phyloP scores from a whole-genome alignment of 129 eudicot species.

The Dittrichia graveolens region DNA sequence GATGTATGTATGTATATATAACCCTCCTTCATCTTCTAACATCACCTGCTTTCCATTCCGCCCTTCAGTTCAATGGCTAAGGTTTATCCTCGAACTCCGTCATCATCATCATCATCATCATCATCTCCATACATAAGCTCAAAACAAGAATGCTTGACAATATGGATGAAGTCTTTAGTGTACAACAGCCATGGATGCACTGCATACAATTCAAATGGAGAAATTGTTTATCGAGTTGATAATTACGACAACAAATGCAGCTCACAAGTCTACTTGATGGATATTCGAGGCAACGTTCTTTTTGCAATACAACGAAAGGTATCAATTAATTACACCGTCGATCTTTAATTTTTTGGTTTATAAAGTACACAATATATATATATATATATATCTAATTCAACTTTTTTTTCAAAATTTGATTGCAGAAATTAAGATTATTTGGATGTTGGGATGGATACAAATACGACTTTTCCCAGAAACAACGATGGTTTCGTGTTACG shows the following conservation, averaged over 20 bases:
- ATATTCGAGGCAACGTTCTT: constrained; percentile 60
- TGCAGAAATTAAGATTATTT: constrained; percentile 51
- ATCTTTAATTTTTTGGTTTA: background rate
- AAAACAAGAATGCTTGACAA: constrained; percentile 46
- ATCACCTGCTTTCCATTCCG: constrained; percentile 19
- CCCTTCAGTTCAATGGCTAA: constrained; percentile 39
- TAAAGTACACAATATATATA: background rate
- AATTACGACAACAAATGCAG: constrained; percentile 60
- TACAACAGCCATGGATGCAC: constrained; percentile 77
- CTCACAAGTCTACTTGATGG: constrained; percentile 68
- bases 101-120: constrained; percentile 28
- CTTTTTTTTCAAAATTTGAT: background rate
- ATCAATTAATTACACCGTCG: background rate
- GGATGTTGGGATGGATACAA: constrained; percentile 72
- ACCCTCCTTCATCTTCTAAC: constrained; percentile 23
- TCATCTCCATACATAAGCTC: constrained; percentile 27
- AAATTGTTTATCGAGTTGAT: constrained; percentile 69
- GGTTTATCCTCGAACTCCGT: constrained; percentile 46
- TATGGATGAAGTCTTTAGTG: constrained; percentile 88
- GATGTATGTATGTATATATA: constrained; percentile 19
- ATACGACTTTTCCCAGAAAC: constrained; percentile 38
- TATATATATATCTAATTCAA: constrained; percentile 19
- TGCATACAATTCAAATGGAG: constrained; percentile 63
- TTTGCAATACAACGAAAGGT: constrained; percentile 66
- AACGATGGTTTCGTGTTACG: constrained; percentile 64